These are phyloP conservation scores for Carex cristatella DNA, from an alignment of 176 grass and related monocot genomes.

Conservation along the genomic window DNA sequence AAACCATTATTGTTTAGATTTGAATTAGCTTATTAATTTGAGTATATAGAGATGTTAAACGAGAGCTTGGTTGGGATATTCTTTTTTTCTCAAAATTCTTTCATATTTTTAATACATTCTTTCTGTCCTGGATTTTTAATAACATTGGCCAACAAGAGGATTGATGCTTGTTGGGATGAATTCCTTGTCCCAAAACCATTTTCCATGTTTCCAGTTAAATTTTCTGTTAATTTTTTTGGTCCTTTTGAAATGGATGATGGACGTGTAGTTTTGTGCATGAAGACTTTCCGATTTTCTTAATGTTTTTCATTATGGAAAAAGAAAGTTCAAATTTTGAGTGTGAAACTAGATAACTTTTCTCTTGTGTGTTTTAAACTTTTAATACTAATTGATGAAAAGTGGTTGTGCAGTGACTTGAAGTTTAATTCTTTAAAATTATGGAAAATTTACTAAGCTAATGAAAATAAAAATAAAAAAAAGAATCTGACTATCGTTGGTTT, in stretches of 20 bases:
- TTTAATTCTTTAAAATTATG: background rate
- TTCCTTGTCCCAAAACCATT: background rate
- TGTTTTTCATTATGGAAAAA: background rate
- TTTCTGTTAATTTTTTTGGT: background rate
- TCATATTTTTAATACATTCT: background rate
- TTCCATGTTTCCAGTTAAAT: background rate
- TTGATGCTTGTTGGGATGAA: background rate
- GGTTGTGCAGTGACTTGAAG: background rate
- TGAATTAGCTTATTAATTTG: background rate
- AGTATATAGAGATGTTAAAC: background rate
- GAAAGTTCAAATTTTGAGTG: background rate
- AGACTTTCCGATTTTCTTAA: background rate
- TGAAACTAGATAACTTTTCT: background rate
- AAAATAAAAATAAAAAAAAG: background rate
- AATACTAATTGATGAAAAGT: background rate
- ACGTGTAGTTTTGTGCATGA: background rate
- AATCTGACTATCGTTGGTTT: background rate
- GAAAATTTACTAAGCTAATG: conserved; percentile 1
- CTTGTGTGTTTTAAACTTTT: background rate
- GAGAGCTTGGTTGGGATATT: background rate
- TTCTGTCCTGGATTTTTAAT: background rate
- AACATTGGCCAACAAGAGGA: background rate
- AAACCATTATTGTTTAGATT: background rate
- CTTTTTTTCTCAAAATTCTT: background rate
- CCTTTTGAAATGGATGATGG: background rate